Base-by-base conservation (phyloP, 2,329 filamentous ascomycete genomes). In the Colletotrichum horii region DNA sequence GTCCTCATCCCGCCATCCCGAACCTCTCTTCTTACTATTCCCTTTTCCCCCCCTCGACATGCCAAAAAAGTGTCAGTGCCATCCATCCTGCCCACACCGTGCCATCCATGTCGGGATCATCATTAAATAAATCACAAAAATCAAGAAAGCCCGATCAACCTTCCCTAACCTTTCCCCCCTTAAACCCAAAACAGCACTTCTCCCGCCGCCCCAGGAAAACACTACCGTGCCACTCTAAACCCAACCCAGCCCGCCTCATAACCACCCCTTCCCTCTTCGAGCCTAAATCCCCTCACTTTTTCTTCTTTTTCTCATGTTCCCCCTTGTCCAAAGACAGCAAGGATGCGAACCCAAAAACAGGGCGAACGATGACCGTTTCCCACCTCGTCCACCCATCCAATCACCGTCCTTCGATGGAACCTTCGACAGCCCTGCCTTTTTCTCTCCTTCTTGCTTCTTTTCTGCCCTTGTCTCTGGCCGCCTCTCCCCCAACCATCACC, bases 351-450 rank as follows among this genome's bases (percentile, higher is more conserved):
- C 26, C 26, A 74, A 74, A 34, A 75, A 66, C 71, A 75, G 66
- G 74, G 74, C 74, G 74, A 76, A 76, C 74, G 70, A 68, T 68
- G 70, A 69, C 64, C 74, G 70, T 68, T 68, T 74, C 56, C 56
- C 70, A 60, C 65, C 11, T 43, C 16, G 24, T 16, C 14, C 71
- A 24, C 28, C 28, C 55, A 52, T 52, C 74, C 74, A 76, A 76
- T 71, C 66, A 75, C 52, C 22, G 30, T 52, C 22, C 36, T 66
- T 66, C 36, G 70, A 60, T 58, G 30, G 62, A 55, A 71, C 32
- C 62, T 60, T 56, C 70, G 73, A 73, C 73, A 76, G 73, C 73
- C 73, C 73, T 73, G 73, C 64, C 34, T 73, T 72, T 75, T 38
- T 36, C 28, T 24, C 16, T 11, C 28, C 32, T 9, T 38, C 15